phyloP scores from a whole-genome alignment of 2,329 filamentous ascomycete species.

The Fusarium sp. region DNA sequence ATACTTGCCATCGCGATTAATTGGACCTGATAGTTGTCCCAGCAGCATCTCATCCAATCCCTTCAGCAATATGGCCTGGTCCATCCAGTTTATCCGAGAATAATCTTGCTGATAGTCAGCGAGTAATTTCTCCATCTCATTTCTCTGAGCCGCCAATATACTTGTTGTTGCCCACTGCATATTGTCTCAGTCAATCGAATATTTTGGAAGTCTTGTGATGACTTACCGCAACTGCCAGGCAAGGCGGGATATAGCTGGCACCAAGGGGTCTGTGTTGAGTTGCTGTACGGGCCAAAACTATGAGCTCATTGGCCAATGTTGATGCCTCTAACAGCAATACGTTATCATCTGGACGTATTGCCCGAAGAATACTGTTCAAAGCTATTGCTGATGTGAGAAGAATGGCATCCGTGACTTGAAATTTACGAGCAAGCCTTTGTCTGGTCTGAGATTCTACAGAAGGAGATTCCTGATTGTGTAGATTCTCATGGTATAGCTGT shows the following conservation, averaged over 20 bases:
- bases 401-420: background rate
- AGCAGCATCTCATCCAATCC: background rate
- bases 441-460: background rate
- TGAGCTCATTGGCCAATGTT: background rate
- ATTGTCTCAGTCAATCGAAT: no score
- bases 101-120: slow-evolving; percentile 18
- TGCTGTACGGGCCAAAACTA: background rate
- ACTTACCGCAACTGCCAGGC: background rate
- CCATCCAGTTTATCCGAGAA: slow-evolving; percentile 7
- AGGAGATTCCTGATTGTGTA: background rate
- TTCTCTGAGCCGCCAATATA: background rate
- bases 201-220: no score
- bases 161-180: background rate
- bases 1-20: background rate
- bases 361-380: slow-evolving; percentile 1
- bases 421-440: background rate
- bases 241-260: slow-evolving; percentile 6
- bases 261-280: background rate
- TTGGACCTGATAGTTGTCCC: background rate
- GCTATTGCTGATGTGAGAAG: background rate
- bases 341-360: background rate
- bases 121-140: background rate
- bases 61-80: background rate
- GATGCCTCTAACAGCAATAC: background rate
- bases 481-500: background rate